These are phyloP conservation scores for Phaeotremella fagi DNA, from an alignment of 768 basidiomycete species.

Conservation along the genomic window DNA sequence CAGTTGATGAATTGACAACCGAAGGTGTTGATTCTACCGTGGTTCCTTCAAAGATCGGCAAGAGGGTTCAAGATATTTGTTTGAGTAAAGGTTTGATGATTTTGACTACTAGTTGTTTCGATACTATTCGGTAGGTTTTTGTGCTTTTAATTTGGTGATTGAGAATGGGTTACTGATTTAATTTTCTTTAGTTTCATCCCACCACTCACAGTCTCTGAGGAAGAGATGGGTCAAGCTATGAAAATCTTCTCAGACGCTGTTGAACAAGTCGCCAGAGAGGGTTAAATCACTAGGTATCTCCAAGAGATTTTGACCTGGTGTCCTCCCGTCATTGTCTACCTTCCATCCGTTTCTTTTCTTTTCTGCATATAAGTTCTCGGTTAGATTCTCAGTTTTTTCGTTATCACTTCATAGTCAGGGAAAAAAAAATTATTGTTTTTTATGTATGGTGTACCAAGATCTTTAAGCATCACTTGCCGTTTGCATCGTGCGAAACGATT, in stretches of 20 bases:
- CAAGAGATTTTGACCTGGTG: too few relatives aligned
- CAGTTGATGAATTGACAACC: constrained; percentile 46
- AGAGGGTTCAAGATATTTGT: constrained; percentile 69
- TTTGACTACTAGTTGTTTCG: constrained; percentile 73
- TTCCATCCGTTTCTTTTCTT: too few relatives aligned
- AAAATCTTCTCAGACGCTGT: constrained; percentile 57
- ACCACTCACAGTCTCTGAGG: constrained; percentile 70
- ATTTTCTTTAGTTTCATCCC: constrained; percentile 70
- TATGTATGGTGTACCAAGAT: too few relatives aligned
- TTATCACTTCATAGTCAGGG: too few relatives aligned
- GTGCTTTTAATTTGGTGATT: neutral
- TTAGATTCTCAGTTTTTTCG: too few relatives aligned
- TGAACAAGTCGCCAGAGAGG: constrained; percentile 55
- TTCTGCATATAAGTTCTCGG: too few relatives aligned
- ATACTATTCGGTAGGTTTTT: constrained; percentile 49
- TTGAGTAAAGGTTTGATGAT: constrained; percentile 80
- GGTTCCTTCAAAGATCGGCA: constrained; percentile 57
- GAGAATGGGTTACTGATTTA: constrained; percentile 11
- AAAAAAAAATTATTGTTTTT: too few relatives aligned
- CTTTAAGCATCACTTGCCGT: too few relatives aligned
- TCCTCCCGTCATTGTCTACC: too few relatives aligned
- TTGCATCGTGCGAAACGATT: too few relatives aligned
- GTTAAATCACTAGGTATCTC: too few relatives aligned
- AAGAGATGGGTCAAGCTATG: constrained; percentile 61
- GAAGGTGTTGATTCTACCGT: constrained; percentile 23